Percentiles rank a stretch among this genome's conserved stretches.
phyloP scores from a whole-genome alignment of 192 early-diverging fungal species.

The Dissophora globulifera region DNA sequence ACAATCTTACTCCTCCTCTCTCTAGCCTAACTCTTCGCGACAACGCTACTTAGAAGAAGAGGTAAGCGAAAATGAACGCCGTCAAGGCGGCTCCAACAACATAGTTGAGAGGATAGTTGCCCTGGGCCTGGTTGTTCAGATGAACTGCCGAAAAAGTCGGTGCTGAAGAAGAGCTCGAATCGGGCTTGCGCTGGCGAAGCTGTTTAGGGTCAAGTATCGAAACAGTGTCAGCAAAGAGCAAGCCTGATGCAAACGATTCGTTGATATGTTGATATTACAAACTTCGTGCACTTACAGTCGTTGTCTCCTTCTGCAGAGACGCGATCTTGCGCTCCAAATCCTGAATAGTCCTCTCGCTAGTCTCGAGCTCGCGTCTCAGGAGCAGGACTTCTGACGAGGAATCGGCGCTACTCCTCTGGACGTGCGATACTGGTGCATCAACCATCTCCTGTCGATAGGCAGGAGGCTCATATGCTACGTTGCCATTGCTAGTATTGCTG shows the following conservation, averaged over 20 bases:
- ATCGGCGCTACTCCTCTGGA: neutral
- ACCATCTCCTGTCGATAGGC: neutral
- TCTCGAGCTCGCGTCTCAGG: conserved; percentile 41
- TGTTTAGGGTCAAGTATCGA: too few species aligned
- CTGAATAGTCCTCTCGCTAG: conserved; percentile 20
- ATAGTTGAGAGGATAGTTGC: conserved; percentile 28
- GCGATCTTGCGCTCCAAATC: conserved; percentile 25
- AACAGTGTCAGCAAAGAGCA: too few species aligned
- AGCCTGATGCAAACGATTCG: too few species aligned
- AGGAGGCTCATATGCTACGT: neutral
- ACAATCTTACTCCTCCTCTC: too few species aligned
- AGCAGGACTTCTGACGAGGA: conserved; percentile 3
- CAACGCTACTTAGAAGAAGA: conserved; percentile 43
- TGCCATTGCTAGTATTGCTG: neutral
- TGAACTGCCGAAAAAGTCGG: conserved; percentile 22
- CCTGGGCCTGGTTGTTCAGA: conserved; percentile 25
- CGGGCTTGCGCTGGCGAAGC: conserved; percentile 45
- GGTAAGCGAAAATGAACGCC: conserved; percentile 35
- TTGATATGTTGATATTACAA: too few species aligned
- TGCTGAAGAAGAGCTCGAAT: conserved; percentile 21
- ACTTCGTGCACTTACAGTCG: conserved; percentile 18
- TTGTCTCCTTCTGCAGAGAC: conserved; percentile 24
- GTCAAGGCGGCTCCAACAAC: conserved; percentile 34
- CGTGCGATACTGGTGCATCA: conserved; percentile 13
- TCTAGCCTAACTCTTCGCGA: too few species aligned